Evolutionary conservation across 2,329 filamentous ascomycete species (phyloP), one percentile per base, ranked within the genome.

Genomic region (Fusarium zealandicum): DNA sequence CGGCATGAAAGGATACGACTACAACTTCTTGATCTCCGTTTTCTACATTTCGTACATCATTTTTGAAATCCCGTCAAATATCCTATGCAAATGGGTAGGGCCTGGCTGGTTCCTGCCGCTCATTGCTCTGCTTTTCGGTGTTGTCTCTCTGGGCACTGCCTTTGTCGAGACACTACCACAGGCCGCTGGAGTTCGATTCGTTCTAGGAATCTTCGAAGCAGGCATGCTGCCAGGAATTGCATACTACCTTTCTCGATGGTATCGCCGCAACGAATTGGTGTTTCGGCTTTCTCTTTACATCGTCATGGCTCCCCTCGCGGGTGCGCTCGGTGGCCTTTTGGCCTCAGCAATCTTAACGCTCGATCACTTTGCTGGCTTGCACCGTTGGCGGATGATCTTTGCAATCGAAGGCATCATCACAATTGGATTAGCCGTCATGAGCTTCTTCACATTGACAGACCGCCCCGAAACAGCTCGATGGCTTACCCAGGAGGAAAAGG

Each of bases 371-470:
- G 87, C 85, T 6, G 69, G 75, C 4, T 71, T 89, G 0, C 75
- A 73, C 18, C 73, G 71, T 5, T 90, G 88, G 88, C 76, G 86
- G 7, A 89, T 89, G 86, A 88, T 90, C 44, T 90, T 90, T 48
- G 81, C 80, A 4, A 84, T 90, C n/a, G 88, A 90, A 68, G 88
- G 88, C 16, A 83, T 89, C 63, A 82, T 89, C 59, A 77, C 76
- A 2, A 64, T 70, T 54, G 75, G 76, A 1, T 69, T 90, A 0
- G 75, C 80, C 0, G 11, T 89, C 2, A 75, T 90, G 27, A 70
- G 77, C 11, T 87, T 88, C 69, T 57, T 86, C 57, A 86, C 84
- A 0, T 72, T 90, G 11, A 88, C 87, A 1, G 87, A 90, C 69
- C 80, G 86, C 0, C 87, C 87, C 0, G 83, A 80, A 45, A 86